Evolutionary conservation across 192 early-diverging fungal species (phyloP), one percentile per base, ranked within the genome.

Genomic region (Entrophospora sp.): DNA sequence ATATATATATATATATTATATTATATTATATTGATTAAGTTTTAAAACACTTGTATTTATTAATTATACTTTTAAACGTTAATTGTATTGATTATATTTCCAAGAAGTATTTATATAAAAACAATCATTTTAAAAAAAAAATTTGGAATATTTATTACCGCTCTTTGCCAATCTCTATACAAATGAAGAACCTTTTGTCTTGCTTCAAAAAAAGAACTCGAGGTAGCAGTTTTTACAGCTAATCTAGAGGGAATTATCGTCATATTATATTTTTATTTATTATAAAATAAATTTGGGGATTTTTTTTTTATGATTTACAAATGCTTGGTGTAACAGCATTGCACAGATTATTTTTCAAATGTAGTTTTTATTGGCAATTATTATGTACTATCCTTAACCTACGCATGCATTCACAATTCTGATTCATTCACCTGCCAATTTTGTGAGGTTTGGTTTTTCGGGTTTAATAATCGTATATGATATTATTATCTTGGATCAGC

Each of bases 101-200:
- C n/a, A 12, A 0, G 16, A 3, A 0, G 22, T 34, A 37, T 5
- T 62, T 9, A 12, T 4, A 3, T n/a, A 24, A 16, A 4, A 52
- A 22, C 14, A 61, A 18, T 7, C 27, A 4, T n/a, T 43, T 5
- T 14, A 59, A 24, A 32, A 55, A n/a, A 7, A 25, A 16, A 5
- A 9, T 22, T 52, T 12, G 13, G 4, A 51, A 61, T 27, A 3
- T 9, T 40, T 77, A 75, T 73, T 79, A 84, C 81, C 64, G 80
- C 69, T 60, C 79, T 75, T 71, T 85, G 90, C 79, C 82, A 91
- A 52, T 83, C 71, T 59, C 88, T 77, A 80, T 91, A 91, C 51
- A 90, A 78, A 22, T 77, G 71, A 24, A 91, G 69, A 28, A 81
- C 80, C 20, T 83, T 83, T 34, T 64, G 64, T 65, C 82, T 81